These are phyloP conservation scores for Boletus rufocinnamomeus DNA, from an alignment of 768 basidiomycete genomes.

Conservation along the genomic window DNA sequence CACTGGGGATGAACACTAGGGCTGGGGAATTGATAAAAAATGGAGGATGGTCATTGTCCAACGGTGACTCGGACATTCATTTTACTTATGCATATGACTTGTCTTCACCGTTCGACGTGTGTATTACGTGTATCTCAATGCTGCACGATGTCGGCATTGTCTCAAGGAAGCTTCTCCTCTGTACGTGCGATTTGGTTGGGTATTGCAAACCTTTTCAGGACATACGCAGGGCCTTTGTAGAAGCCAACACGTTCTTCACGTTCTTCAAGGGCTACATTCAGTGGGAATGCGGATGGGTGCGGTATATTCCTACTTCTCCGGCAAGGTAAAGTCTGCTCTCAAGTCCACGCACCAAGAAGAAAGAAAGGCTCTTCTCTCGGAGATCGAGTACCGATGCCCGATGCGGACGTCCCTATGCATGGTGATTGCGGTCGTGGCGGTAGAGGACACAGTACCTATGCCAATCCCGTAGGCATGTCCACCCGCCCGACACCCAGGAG, in stretches of 20 bases:
- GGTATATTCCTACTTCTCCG: no score
- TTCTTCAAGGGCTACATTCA: background rate
- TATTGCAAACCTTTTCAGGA: background rate
- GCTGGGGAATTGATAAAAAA: background rate
- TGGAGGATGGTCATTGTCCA: background rate
- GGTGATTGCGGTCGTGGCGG: background rate
- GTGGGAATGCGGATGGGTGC: no score
- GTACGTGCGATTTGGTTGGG: background rate
- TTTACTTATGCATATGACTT: no score
- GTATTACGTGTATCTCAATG: background rate
- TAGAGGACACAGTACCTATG: background rate
- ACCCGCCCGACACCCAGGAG: background rate
- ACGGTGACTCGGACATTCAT: background rate
- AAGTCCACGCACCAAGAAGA: no score
- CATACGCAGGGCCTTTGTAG: background rate
- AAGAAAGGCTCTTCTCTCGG: no score
- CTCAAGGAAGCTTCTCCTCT: background rate
- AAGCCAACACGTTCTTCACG: background rate
- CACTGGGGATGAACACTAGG: background rate
- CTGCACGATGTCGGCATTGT: background rate
- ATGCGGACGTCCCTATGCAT: background rate
- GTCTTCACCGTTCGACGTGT: no score
- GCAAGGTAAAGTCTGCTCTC: no score
- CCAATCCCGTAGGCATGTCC: background rate
- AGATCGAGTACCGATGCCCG: no score